Base-by-base conservation (phyloP, 352 stramenopile genomes). In the Thalassiosira delicatula region DNA sequence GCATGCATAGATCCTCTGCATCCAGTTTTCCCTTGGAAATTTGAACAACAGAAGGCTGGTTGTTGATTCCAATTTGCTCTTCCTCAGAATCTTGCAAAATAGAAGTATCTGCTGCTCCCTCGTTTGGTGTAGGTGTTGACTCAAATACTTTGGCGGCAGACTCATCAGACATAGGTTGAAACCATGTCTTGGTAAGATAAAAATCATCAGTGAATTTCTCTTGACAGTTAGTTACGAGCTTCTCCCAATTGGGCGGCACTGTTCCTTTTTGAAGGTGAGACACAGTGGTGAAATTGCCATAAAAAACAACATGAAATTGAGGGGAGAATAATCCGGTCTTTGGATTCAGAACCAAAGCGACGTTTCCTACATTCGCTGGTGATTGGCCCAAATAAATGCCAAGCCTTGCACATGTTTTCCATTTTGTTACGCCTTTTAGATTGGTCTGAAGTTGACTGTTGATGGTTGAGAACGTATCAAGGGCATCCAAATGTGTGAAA, bases 251-350 rank as follows among this genome's bases (percentile, higher is more conserved):
- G 3, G 44, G 46, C n/a, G 67, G 67, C 3, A 76, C 14, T 23
- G 21, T 33, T 12, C 29, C 46, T 40, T n/a, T 17, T 29, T 35
- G 19, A 49, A 70, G 68, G 23, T 68, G 32, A 12, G 68, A 40
- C 27, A 76, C 53, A 21, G 51, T 68, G 9, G 19, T 59, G 62
- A 68, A 76, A 56, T 60, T 44, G 51, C 84, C 63, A 46, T 88
- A 62, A 46, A 79, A 84, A 25, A 84, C 65, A 3, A 82, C 66
- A 61, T 89, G 65, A 83, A 75, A 92, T 53, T 89, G 81, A 12
- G 84, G 84, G 25, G 51, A 79, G 2, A 90, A 51, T 25, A 42
- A n/a, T 1, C 61, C 71, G 27, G 84, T 90, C n/a, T 71, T 19
- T 12, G 75, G 37, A 37, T 88, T 92, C 1, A 82, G 33, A 0